phyloP scores from a whole-genome alignment of 306 rosid species.

The Lathyrus sativus region DNA sequence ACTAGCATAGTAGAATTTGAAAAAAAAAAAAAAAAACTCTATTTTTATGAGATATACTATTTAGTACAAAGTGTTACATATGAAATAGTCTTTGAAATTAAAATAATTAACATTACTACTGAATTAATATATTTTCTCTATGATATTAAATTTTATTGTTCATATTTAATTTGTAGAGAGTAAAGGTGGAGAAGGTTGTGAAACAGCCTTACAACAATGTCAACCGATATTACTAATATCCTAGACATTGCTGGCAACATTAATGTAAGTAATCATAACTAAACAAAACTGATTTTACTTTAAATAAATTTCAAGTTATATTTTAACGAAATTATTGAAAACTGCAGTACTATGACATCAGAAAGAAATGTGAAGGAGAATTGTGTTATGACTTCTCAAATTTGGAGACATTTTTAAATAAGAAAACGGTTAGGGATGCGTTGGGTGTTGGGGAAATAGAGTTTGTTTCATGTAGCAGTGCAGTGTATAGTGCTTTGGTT shows the following conservation, averaged over 20 bases:
- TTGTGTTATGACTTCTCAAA: conserved; percentile 82
- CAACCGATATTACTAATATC: conserved; percentile 42
- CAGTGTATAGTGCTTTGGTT: conserved; percentile 39
- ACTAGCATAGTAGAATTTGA: neutral
- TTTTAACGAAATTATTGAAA: neutral
- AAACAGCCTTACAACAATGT: conserved; percentile 42
- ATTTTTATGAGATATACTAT: too few species aligned
- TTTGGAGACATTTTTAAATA: conserved; percentile 63
- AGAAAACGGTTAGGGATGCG: conserved; percentile 52
- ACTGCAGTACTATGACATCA: conserved; percentile 79
- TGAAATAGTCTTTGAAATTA: too few species aligned
- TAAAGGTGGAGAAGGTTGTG: conserved; percentile 60
- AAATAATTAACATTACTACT: too few species aligned
- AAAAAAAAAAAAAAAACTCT: too few species aligned
- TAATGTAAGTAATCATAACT: conserved; percentile 53
- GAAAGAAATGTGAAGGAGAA: conserved; percentile 70
- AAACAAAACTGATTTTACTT: neutral
- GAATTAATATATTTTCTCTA: too few species aligned
- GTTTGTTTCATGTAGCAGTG: conserved; percentile 62
- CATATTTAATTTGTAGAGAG: conserved; percentile 55
- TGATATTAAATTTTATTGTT: too few species aligned
- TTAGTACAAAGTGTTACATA: too few species aligned
- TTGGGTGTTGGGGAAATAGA: conserved; percentile 69
- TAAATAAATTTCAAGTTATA: neutral
- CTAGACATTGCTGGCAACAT: conserved; percentile 43